phyloP scores from a whole-genome alignment of 306 rosid genomes.

The Cucumis sativus region DNA sequence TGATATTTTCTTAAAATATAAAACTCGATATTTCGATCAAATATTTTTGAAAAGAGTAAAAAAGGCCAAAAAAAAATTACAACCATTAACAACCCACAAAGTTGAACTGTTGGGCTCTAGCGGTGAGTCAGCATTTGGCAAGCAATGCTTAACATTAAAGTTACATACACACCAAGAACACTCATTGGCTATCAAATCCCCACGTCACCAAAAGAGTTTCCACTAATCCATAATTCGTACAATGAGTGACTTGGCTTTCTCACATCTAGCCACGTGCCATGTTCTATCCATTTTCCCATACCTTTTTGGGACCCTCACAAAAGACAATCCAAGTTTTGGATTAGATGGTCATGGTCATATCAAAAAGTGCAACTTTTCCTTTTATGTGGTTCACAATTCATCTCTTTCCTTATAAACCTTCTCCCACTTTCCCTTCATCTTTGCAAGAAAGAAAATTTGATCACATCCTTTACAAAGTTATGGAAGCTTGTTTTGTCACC shows the following conservation, averaged over 20 bases:
- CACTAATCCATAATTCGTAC: background rate
- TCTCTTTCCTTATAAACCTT: conserved; percentile 4
- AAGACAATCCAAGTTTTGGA: conserved; percentile 21
- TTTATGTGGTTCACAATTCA: conserved; percentile 28
- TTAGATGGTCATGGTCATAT: conserved; percentile 19
- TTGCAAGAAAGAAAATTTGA: background rate
- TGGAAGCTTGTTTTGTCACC: conserved; percentile 59
- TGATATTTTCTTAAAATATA: too few species aligned
- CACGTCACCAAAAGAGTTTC: background rate
- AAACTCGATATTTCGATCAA: too few species aligned
- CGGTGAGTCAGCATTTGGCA: background rate
- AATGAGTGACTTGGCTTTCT: conserved; percentile 5
- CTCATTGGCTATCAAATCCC: background rate
- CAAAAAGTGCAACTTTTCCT: background rate
- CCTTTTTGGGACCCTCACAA: conserved; percentile 1
- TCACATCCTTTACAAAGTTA: too few species aligned
- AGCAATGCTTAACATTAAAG: background rate
- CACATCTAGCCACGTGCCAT: conserved; percentile 23
- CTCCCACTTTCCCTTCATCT: background rate
- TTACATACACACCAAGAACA: background rate
- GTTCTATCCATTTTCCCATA: conserved; percentile 41
- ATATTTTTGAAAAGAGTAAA: too few species aligned
- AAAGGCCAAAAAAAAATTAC: background rate
- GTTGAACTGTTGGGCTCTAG: background rate
- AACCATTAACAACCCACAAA: background rate